Conservation (phyloP, 2,329 filamentous ascomycete species). For the Chaetomiaceae sp. region DNA sequence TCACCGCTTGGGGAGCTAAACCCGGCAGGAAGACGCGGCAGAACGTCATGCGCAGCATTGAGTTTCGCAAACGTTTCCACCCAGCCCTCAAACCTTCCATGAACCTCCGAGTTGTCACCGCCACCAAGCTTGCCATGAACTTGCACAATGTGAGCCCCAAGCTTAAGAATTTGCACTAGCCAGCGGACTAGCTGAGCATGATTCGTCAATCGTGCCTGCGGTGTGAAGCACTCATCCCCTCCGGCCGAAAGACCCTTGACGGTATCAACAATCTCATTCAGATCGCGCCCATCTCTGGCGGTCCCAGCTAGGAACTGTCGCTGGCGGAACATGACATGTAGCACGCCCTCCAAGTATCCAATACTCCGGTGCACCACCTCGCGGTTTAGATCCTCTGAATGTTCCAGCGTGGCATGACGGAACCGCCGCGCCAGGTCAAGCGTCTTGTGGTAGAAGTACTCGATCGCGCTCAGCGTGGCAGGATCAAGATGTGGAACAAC, state of each 20-base stretch:
- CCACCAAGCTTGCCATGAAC: constrained; percentile 64
- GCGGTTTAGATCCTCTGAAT: constrained; percentile 78
- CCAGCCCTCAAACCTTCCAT: constrained; percentile 48
- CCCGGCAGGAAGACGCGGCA: constrained; percentile 48
- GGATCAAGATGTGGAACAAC: constrained; percentile 35
- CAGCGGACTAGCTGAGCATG: constrained; percentile 44
- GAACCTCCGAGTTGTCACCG: constrained; percentile 42
- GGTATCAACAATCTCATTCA: constrained; percentile 37
- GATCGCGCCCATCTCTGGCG: constrained; percentile 35
- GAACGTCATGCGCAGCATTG: constrained; percentile 37
- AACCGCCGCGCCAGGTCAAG: constrained; percentile 68
- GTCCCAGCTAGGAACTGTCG: constrained; percentile 45
- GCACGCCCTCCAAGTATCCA: constrained; percentile 80
- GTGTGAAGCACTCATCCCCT: constrained; percentile 23
- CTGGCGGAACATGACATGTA: constrained; percentile 62
- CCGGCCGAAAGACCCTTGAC: constrained; percentile 34
- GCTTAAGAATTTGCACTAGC: constrained; percentile 64
- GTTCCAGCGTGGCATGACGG: constrained; percentile 63
- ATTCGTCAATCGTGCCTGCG: constrained; percentile 20
- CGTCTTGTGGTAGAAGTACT: constrained; percentile 75
- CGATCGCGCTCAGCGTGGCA: constrained; percentile 41
- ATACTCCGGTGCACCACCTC: constrained; percentile 75
- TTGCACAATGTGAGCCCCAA: constrained; percentile 57
- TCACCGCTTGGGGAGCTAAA: constrained; percentile 42
- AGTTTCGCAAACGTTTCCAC: constrained; percentile 44